phyloP scores from a whole-genome alignment of 108 stramenopile species.

The Schizochytrium sp. region DNA sequence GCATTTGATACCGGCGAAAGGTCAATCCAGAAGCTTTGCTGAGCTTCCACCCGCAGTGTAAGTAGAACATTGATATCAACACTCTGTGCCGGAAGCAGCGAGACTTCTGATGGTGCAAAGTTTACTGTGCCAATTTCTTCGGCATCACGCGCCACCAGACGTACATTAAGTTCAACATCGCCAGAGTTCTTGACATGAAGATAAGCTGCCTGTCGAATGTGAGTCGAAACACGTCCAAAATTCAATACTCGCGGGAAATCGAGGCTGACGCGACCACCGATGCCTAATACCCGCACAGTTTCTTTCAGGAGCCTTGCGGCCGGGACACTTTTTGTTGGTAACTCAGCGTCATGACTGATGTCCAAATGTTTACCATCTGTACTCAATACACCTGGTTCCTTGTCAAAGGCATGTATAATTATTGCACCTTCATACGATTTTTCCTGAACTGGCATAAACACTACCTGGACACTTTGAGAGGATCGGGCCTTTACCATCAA shows the following conservation, averaged over 20 bases:
- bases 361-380: not conserved
- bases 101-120: not conserved
- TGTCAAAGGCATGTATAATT: not conserved
- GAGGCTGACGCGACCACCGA: conserved; percentile 40
- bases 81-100: conserved; percentile 53
- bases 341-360: not conserved
- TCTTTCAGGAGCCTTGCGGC: not conserved
- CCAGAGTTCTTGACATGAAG: not conserved
- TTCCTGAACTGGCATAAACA: not conserved
- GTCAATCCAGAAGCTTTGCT: conserved; percentile 28
- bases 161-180: not conserved
- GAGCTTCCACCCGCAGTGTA: not conserved
- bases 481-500: not conserved
- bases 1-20: not conserved
- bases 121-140: not conserved
- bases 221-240: conserved; percentile 12
- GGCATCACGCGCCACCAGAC: not conserved
- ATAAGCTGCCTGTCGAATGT: conserved; percentile 31
- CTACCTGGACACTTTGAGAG: not conserved
- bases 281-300: conserved; percentile 1
- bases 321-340: not conserved
- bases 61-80: not conserved
- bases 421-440: not conserved
- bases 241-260: not conserved
- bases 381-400: not conserved